These are phyloP conservation scores for Batkoa obscura DNA, from an alignment of 371 early-diverging fungal species.

Conservation along the genomic window DNA sequence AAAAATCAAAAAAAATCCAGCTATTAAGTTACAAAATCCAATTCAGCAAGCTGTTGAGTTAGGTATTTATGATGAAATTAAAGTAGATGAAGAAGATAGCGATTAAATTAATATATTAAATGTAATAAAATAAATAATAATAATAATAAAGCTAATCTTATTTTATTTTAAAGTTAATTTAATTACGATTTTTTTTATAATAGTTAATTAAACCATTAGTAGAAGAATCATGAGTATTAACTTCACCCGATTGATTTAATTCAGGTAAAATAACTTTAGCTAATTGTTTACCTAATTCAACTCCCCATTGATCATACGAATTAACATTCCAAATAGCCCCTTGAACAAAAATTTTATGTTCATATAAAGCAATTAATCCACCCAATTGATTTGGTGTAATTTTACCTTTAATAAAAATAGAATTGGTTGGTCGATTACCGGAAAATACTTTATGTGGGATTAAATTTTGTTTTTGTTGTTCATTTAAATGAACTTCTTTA, in stretches of 20 bases:
- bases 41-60: background rate
- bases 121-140: background rate
- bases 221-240: constrained; percentile 65
- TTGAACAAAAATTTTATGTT: constrained; percentile 99
- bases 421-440: constrained; percentile 96
- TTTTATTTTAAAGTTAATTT: background rate
- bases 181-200: constrained; percentile 37
- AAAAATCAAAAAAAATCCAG: constrained; percentile 36
- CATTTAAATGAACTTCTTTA: constrained; percentile 21
- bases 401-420: constrained; percentile 78
- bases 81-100: background rate
- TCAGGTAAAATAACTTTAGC: constrained; percentile 92
- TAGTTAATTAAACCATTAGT: constrained; percentile 91
- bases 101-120: background rate
- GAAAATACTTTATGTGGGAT: constrained; percentile 83
- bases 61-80: background rate
- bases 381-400: constrained; percentile 88
- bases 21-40: background rate
- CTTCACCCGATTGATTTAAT: constrained; percentile 29
- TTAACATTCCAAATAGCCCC: constrained; percentile 97
- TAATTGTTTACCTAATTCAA: constrained; percentile 97
- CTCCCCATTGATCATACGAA: constrained; percentile 97
- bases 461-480: constrained; percentile 34
- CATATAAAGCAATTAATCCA: constrained; percentile 88
- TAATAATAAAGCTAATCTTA: no score